A percentile compares a stretch with the other conserved stretches of the same genome.
Evolutionary conservation across 2,329 filamentous ascomycete species (phyloP).

Genomic region (Hypoxylon sp.): DNA sequence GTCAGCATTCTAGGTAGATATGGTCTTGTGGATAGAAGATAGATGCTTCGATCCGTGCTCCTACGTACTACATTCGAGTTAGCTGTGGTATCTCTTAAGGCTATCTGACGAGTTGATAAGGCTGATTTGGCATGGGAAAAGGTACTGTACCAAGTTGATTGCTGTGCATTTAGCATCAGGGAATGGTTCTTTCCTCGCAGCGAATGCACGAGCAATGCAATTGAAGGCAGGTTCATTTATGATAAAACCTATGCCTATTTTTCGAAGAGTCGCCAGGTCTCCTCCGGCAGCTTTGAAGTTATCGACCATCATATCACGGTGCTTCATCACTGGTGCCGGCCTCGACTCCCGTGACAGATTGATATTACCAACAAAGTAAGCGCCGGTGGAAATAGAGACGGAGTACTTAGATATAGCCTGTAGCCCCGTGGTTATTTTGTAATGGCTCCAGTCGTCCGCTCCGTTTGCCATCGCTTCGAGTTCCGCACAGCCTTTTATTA

Average conservation of each 20-base stretch:
- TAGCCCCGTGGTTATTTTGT: background rate
- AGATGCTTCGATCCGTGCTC: background rate
- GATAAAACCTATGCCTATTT: constrained; percentile 11
- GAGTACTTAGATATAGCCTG: constrained; percentile 2
- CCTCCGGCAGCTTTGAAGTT: constrained; percentile 19
- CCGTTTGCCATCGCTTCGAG: background rate
- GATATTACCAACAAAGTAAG: constrained; percentile 4
- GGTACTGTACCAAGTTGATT: constrained; percentile 18
- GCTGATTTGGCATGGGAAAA: too few species aligned
- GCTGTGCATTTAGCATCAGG: background rate
- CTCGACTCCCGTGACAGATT: background rate
- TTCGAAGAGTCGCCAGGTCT: background rate
- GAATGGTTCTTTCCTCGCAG: background rate
- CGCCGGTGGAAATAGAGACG: constrained; percentile 6
- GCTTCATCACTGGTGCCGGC: constrained; percentile 16
- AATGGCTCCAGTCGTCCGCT: background rate
- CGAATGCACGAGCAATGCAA: constrained; percentile 6
- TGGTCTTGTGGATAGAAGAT: too few species aligned
- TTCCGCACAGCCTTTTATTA: background rate
- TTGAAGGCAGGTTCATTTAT: background rate
- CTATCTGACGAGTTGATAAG: too few species aligned
- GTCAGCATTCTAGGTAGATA: too few species aligned
- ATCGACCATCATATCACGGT: constrained; percentile 28
- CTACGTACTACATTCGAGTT: constrained; percentile 19
- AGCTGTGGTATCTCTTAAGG: too few species aligned